A percentile compares a stretch with the other conserved stretches of the same genome.
These are phyloP conservation scores for Maudiozyma turicensis DNA, from an alignment of 805 yeast genomes.

Conservation along the genomic window DNA sequence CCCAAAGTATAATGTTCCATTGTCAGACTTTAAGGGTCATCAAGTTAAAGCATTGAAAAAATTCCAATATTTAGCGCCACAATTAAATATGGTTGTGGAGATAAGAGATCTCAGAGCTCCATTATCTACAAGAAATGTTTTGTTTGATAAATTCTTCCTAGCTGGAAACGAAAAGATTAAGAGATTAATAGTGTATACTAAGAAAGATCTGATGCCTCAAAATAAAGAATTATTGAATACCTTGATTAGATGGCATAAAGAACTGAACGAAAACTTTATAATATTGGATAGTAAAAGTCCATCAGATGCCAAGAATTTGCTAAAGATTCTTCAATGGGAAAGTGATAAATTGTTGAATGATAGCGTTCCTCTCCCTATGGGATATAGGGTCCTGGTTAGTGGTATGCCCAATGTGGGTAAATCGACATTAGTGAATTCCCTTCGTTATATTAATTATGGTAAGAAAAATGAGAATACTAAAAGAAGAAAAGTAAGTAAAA, in stretches of 20 bases:
- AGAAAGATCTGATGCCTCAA: constrained; percentile 48
- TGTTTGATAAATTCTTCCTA: constrained; percentile 59
- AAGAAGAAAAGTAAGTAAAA: constrained; percentile 59
- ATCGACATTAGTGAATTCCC: constrained; percentile 70
- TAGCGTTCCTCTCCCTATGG: constrained; percentile 74
- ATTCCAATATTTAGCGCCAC: constrained; percentile 63
- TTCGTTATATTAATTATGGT: constrained; percentile 38
- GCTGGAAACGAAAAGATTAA: constrained; percentile 29
- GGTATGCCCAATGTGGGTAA: constrained; percentile 99
- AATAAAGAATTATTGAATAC: constrained; percentile 13
- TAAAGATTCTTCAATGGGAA: constrained; percentile 39
- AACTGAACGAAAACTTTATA: constrained; percentile 35
- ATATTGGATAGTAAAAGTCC: constrained; percentile 49
- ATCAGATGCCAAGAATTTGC: constrained; percentile 40
- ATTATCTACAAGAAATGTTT: constrained; percentile 64
- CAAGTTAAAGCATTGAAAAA: constrained; percentile 68
- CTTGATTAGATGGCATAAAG: constrained; percentile 41
- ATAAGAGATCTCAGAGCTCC: constrained; percentile 89
- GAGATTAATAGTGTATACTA: constrained; percentile 54
- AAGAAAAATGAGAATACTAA: constrained; percentile 12
- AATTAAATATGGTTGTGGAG: constrained; percentile 73
- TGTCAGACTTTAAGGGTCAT: constrained; percentile 84
- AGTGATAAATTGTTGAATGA: constrained; percentile 25
- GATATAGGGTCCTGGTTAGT: constrained; percentile 62
- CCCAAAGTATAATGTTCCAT: constrained; percentile 59